Conservation (phyloP, 176 grass and related monocot species). For the Miscanthus lutarioriparius region DNA sequence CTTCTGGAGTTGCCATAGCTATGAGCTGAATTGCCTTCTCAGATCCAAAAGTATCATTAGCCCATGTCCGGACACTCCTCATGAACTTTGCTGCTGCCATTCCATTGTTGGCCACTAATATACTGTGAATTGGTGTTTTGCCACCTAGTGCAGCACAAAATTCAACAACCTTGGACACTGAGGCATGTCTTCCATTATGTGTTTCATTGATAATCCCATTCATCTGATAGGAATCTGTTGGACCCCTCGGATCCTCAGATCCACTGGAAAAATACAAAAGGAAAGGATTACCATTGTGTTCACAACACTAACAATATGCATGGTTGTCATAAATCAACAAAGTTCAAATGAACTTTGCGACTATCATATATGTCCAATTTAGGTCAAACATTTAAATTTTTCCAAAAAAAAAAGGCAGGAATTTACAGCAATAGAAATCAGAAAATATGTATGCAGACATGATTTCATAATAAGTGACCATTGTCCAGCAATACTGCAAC, state of each 20-base stretch:
- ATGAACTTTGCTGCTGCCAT: slow-evolving; percentile 97
- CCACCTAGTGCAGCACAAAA: slow-evolving; percentile 84
- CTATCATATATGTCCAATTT: neutral
- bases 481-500: neutral
- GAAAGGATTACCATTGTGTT: neutral
- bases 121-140: slow-evolving; percentile 73
- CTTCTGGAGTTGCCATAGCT: slow-evolving; percentile 20
- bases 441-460: neutral
- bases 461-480: neutral
- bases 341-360: neutral
- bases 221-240: slow-evolving; percentile 35
- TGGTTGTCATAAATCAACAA: slow-evolving; percentile 26
- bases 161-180: slow-evolving; percentile 55
- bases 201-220: slow-evolving; percentile 55
- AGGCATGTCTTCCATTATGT: slow-evolving; percentile 45
- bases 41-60: slow-evolving; percentile 84
- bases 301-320: neutral
- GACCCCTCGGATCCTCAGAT: slow-evolving; percentile 40
- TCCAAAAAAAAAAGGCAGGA: neutral
- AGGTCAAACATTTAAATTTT: neutral
- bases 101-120: slow-evolving; percentile 97
- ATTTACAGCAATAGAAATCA: neutral
- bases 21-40: slow-evolving; percentile 93
- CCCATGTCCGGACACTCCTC: slow-evolving; percentile 77
- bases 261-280: slow-evolving; percentile 31